Conservation (phyloP, 768 basidiomycete genomes). For the Punctularia strigosozonata region DNA sequence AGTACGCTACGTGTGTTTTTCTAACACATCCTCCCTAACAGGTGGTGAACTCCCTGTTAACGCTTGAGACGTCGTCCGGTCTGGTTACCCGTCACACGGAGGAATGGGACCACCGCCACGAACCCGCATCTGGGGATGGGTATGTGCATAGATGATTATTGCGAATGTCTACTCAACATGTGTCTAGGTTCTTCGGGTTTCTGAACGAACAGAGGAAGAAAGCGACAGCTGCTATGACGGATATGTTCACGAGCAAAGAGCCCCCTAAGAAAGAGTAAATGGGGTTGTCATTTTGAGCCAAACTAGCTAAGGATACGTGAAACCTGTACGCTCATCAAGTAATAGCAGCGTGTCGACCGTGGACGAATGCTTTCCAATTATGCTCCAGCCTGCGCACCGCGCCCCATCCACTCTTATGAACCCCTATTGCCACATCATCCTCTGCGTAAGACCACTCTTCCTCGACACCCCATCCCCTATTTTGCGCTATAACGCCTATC, state of each 20-base stretch:
- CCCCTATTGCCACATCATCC: conserved; percentile 11
- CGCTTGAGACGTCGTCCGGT: conserved; percentile 24
- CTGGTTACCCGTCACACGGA: conserved; percentile 28
- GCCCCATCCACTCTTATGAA: conserved; percentile 38
- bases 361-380: conserved; percentile 60
- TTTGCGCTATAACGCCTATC: conserved; percentile 52
- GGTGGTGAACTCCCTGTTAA: conserved; percentile 31
- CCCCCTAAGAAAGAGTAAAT: not conserved
- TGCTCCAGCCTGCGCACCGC: conserved; percentile 51
- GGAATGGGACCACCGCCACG: conserved; percentile 32
- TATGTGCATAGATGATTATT: conserved; percentile 6
- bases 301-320: too few relatives aligned
- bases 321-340: too few relatives aligned
- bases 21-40: not conserved
- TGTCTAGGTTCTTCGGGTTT: conserved; percentile 31
- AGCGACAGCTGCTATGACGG: conserved; percentile 24
- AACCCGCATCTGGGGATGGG: conserved; percentile 17
- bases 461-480: conserved; percentile 73
- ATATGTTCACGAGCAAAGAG: conserved; percentile 20
- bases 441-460: conserved; percentile 28
- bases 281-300: too few relatives aligned
- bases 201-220: conserved; percentile 34
- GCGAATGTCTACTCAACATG: conserved; percentile 18
- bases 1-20: not conserved
- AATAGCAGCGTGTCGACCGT: conserved; percentile 43